phyloP scores from a whole-genome alignment of 1,139 yeast species.

The Yamadazyma spencermartinsiae region DNA sequence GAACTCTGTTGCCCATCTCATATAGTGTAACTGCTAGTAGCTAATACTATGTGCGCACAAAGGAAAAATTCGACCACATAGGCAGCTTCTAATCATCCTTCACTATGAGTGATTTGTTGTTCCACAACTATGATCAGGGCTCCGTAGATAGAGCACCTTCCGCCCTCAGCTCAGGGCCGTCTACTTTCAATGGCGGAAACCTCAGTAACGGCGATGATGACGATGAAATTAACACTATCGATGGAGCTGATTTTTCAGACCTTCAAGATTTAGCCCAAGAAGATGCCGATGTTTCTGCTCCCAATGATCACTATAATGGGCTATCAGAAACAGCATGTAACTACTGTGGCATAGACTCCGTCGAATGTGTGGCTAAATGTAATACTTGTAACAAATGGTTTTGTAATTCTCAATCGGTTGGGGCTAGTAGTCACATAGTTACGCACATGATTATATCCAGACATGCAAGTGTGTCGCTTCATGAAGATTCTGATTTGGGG shows the following conservation, averaged over 20 bases:
- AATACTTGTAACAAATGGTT: constrained; percentile 83
- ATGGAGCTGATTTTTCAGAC: constrained; percentile 6
- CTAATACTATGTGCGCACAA: neutral
- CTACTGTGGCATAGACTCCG: constrained; percentile 75
- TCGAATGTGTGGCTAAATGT: constrained; percentile 74
- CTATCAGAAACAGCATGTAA: constrained; percentile 52
- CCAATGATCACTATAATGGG: neutral
- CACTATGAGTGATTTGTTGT: constrained; percentile 27
- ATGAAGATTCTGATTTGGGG: constrained; percentile 80
- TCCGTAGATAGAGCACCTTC: constrained; percentile 5
- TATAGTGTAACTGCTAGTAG: neutral
- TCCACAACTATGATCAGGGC: constrained; percentile 16
- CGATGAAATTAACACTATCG: constrained; percentile 6
- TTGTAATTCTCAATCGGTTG: constrained; percentile 71
- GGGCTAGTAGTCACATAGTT: constrained; percentile 77
- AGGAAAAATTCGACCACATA: neutral
- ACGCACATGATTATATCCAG: constrained; percentile 82
- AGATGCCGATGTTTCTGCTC: neutral
- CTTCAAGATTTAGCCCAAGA: constrained; percentile 9
- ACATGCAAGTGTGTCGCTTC: constrained; percentile 74
- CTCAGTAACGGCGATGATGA: constrained; percentile 1
- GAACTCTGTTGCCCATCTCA: no score
- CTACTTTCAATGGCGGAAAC: neutral
- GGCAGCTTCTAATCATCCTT: no score
- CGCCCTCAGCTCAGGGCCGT: neutral